Evolutionary conservation across 495 filamentous ascomycete genomes (phyloP), one percentile per base, ranked within the genome.

Genomic region (Aspergillus ellipticus): DNA sequence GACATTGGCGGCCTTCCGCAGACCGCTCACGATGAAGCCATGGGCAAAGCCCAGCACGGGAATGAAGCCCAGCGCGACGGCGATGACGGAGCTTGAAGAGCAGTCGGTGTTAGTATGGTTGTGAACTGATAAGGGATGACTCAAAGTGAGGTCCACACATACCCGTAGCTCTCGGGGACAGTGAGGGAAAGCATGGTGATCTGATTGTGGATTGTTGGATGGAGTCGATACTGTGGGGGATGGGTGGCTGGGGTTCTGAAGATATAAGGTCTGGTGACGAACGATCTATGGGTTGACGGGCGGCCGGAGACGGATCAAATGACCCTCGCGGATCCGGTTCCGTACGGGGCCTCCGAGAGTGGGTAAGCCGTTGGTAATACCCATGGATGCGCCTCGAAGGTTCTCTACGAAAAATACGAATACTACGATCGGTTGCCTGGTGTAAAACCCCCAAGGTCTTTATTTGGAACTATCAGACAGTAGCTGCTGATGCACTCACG

Each of bases 41-140:
- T 90, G 88, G 62, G 89, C 56, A 58, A 86, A 75, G 64, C 81
- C 69, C 37, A 85, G 80, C 43, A 86, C 72, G 47, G 81, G 77
- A 55, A 79, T 77, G 15, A 65, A 70, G 20, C 77, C 72, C 31
- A 79, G 72, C 16, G 85, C 79, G 55, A 82, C 77, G 57, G 69
- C 75, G 41, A 92, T 79, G 72, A 85, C 84, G 65, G 73, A 75
- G 55, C 82, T 84, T n/a, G 57, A 35, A 16, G 11, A 45, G 15
- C 10, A 21, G 45, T 9, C 51, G 45, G 29, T 8, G 43, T 19
- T 16, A 51, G 17, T 35, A 21, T 42, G 8, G 3, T 20, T 1
- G 19, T 54, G 26, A 54, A 19, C 42, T 21, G 26, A 45, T 26
- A 4, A 43, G 19, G 15, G 16, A 11, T 29, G 20, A 22, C 5